Evolutionary conservation across 106 monocot species (phyloP).

Genomic region (Dactylorhiza incarnata): DNA sequence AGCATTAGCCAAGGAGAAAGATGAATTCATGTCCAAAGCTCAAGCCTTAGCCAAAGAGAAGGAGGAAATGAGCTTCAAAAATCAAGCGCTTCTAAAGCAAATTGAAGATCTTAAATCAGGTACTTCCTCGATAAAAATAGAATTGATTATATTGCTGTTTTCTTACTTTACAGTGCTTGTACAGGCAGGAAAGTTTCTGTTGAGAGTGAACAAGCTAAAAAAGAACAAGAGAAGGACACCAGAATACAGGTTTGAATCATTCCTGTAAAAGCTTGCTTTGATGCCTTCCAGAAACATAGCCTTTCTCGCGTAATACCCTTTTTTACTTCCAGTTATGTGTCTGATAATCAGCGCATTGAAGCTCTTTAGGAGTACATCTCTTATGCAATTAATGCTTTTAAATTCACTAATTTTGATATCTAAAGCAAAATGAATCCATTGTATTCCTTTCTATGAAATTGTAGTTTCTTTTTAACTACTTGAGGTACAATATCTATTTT

Average conservation of each 20-base stretch:
- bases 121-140: conserved; percentile 12
- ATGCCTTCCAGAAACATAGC: neutral
- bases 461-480: neutral
- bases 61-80: conserved; percentile 63
- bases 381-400: neutral
- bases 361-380: neutral
- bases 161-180: conserved; percentile 11
- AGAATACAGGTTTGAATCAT: conserved; percentile 64
- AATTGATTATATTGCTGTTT: conserved; percentile 6
- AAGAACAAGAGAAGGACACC: conserved; percentile 80
- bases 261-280: neutral
- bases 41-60: conserved; percentile 47
- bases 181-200: conserved; percentile 38
- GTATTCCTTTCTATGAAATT: neutral
- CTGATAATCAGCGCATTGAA: neutral
- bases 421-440: neutral
- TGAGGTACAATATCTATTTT: neutral
- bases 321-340: neutral
- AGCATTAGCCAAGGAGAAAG: conserved; percentile 53
- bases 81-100: conserved; percentile 64
- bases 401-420: neutral
- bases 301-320: neutral
- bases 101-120: conserved; percentile 78
- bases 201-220: conserved; percentile 57
- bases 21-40: neutral